Evolutionary conservation across 2,329 filamentous ascomycete species (phyloP).

Genomic region (Calonectria honghensis): DNA sequence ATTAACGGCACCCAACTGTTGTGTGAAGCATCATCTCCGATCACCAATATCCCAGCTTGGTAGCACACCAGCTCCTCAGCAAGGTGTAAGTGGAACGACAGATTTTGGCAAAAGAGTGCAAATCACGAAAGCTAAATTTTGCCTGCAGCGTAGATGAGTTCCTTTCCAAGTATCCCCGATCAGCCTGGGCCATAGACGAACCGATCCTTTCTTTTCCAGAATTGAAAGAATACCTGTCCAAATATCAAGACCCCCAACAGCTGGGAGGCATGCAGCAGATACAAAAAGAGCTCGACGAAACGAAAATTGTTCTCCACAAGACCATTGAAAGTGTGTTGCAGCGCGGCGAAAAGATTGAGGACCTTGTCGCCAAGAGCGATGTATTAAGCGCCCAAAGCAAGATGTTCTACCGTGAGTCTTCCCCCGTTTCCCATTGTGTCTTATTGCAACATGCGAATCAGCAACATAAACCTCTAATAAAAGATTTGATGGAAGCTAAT

Average conservation of each 20-base stretch:
- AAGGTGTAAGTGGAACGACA: slow-evolving; percentile 72
- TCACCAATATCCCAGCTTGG: slow-evolving; percentile 83
- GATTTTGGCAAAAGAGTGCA: too few relatives aligned
- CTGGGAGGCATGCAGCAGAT: slow-evolving; percentile 96
- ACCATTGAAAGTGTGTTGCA: slow-evolving; percentile 92
- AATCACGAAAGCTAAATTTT: not conserved
- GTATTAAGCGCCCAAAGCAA: slow-evolving; percentile 93
- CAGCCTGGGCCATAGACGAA: slow-evolving; percentile 77
- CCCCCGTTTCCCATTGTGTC: too few relatives aligned
- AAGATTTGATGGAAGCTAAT: not conserved
- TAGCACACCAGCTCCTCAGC: slow-evolving; percentile 89
- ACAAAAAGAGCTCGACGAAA: slow-evolving; percentile 96
- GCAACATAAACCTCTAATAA: too few relatives aligned
- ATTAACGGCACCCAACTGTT: not conserved
- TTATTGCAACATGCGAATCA: too few relatives aligned
- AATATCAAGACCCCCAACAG: slow-evolving; percentile 90
- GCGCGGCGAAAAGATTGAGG: slow-evolving; percentile 97
- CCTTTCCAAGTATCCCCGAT: slow-evolving; percentile 82
- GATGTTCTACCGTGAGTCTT: slow-evolving; percentile 91
- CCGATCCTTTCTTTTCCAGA: slow-evolving; percentile 79
- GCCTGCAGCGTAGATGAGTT: slow-evolving; percentile 82
- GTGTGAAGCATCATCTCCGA: slow-evolving; percentile 78
- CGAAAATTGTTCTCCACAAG: slow-evolving; percentile 97
- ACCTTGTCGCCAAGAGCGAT: slow-evolving; percentile 93
- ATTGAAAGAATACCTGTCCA: slow-evolving; percentile 83